Conservation (phyloP, 495 filamentous ascomycete species). For the Copromyces sp. region DNA sequence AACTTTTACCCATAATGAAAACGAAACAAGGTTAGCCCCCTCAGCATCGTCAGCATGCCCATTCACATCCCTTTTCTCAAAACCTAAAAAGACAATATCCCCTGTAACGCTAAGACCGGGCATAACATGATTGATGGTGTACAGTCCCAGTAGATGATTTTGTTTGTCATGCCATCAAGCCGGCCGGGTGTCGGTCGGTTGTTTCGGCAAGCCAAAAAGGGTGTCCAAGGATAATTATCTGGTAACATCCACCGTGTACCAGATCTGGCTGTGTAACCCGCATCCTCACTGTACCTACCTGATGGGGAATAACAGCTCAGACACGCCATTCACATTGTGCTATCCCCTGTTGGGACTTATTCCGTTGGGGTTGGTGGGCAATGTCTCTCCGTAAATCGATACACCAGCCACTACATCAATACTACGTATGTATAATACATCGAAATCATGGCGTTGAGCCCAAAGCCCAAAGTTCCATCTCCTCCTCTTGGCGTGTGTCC, state of each 20-base stretch:
- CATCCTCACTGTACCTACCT: background rate
- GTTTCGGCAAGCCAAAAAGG: background rate
- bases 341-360: background rate
- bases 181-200: background rate
- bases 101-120: background rate
- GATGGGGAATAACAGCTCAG: background rate
- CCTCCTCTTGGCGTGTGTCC: background rate
- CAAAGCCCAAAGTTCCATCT: background rate
- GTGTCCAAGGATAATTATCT: background rate
- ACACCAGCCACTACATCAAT: background rate
- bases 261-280: background rate
- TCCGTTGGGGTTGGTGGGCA: background rate
- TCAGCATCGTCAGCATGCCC: background rate
- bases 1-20: background rate
- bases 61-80: background rate
- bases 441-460: background rate
- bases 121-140: background rate
- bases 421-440: background rate
- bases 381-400: background rate
- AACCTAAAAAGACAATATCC: background rate
- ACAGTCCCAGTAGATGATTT: background rate
- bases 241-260: background rate
- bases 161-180: background rate
- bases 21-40: background rate
- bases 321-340: background rate